Base-by-base conservation (phyloP, 805 yeast species). In the Barnettozyma botsteinii region DNA sequence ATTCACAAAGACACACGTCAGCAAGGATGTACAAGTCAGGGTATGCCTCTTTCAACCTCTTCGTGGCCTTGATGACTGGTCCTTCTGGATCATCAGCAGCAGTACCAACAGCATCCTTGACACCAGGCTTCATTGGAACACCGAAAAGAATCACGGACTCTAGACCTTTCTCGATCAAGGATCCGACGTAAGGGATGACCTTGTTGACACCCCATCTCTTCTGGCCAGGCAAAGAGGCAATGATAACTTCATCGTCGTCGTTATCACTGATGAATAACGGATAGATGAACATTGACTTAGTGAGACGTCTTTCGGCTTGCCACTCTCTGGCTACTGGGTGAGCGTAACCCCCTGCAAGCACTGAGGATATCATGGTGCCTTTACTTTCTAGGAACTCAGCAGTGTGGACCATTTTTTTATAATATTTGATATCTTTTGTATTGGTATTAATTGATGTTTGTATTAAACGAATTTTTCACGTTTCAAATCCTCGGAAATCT, bases 31-130 rank as follows among this genome's bases (percentile, higher is more conserved):
- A 91, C 43, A 93, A 71, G 21, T 77, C 82, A 5, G 98, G 98
- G 66, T 85, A 89, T 13, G 73, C 64, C 32, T 62, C 47, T 45
- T 72, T 72, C 40, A 93, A 70, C 2, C 75, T 69, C 56, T 79
- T 81, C 52, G 85, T 81, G 17, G 91, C 84, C 46, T 62, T 72
- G 49, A 93, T 89, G 3, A 93, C 98, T 2, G 98, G 98, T 0
- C 98, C 97, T 25, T 85, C 74, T 28, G 96, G 96, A 61, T 88
- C 96, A 61, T 93, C 98, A 2, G 98, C 98, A 33, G 87, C 75
- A 2, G 95, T 76, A 8, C 96, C 98, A 25, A 67, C 69, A 7
- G 74, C 69, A 60, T 93, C 98, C 55, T 93, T 93, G 35, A 65
- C 75, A 7, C 83, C 87, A 2, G 72, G 79, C 41, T 77, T 77